Evolutionary conservation across 2,329 filamentous ascomycete genomes (phyloP), one percentile per base, ranked within the genome.

Genomic region (Thelonectria discophora): DNA sequence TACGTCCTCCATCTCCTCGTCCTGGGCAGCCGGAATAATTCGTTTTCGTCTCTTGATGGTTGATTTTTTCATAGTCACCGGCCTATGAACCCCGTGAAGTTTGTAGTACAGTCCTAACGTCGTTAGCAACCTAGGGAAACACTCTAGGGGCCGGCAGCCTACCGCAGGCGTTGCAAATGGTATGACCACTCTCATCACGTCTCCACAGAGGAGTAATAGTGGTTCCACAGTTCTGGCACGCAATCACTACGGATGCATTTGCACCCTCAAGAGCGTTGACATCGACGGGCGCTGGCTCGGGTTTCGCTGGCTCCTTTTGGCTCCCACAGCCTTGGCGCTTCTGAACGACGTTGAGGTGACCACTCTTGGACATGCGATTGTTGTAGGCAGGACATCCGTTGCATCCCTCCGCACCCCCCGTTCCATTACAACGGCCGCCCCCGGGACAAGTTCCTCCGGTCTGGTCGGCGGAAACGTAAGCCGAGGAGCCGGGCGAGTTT

Each of bases 151-250:
- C n/a, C 13, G 17, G 4, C 13, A 50, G 85, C 90, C 75, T 85
- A 97, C 93, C 95, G 81, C 95, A 99, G 53, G 95, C 95, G 78
- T 99, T 99, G 81, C 95, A 99, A 66, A 99, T 99, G 5, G 94
- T 97, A 78, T 97, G 94, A 2, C 95, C 95, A 69, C 90, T 89
- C 77, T 97, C 94, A 74, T 98, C 95, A 71, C 95, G 86, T 73
- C 95, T 87, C 95, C 95, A 99, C 13, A 99, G 82, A 13, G 95
- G 95, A 43, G 95, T 99, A 57, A 98, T 94, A 0, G 95, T 98
- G 12, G 95, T 99, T 30, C 90, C 92, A 76, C 95, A 99, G 73
- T 99, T 99, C 75, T 98, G 94, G 70, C 95, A 99, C 12, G 95
- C 94, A 66, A 97, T 93, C 20, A 97, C 88, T 21, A 78, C 76